phyloP scores from a whole-genome alignment of 2,329 filamentous ascomycete species.

The Trichoderma pleuroti region DNA sequence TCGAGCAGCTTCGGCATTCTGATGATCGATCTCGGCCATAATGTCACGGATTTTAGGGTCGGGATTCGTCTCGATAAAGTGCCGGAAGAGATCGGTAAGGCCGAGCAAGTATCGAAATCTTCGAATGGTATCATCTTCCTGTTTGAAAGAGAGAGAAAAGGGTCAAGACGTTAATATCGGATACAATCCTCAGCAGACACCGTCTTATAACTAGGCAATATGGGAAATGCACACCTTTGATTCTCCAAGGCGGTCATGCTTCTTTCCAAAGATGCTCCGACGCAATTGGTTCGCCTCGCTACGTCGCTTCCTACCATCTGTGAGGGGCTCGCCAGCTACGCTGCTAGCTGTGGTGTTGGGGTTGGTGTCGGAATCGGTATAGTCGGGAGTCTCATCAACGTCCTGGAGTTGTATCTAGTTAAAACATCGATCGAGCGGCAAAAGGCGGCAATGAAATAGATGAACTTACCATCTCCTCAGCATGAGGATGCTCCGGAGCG shows the following conservation, averaged over 20 bases:
- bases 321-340: constrained; percentile 68
- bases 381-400: constrained; percentile 63
- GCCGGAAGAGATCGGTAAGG: constrained; percentile 92
- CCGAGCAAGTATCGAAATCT: constrained; percentile 93
- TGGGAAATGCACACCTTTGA: constrained; percentile 65
- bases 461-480: constrained; percentile 49
- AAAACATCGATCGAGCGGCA: neutral
- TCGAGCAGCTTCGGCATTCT: constrained; percentile 72
- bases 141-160: neutral
- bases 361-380: constrained; percentile 64
- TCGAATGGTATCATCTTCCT: constrained; percentile 94
- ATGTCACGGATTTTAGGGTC: constrained; percentile 93
- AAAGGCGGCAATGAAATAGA: neutral
- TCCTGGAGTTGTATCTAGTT: constrained; percentile 39
- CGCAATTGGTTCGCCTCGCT: constrained; percentile 86
- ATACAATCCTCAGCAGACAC: neutral
- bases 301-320: constrained; percentile 79
- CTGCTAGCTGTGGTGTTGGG: constrained; percentile 76
- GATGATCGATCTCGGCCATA: constrained; percentile 89
- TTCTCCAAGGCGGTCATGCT: constrained; percentile 86
- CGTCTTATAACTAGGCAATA: neutral
- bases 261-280: constrained; percentile 89
- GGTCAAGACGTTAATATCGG: neutral
- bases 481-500: constrained; percentile 46
- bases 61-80: constrained; percentile 97